These are phyloP conservation scores for Cercospora zeae-maydis DNA, from an alignment of 2,329 filamentous ascomycete species.

Conservation along the genomic window DNA sequence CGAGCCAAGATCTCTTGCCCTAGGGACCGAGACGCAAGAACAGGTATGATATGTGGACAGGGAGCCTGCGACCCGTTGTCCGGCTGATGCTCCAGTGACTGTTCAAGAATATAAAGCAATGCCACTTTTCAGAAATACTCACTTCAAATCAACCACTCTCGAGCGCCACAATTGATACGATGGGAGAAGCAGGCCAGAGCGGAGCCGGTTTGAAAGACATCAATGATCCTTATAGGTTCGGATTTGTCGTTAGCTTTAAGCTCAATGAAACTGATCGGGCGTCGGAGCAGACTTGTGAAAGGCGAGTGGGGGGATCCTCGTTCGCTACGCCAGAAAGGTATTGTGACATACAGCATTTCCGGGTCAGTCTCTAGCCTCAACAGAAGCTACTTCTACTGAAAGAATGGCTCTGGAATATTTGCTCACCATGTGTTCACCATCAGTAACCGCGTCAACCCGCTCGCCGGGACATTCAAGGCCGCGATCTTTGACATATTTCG, in stretches of 20 bases:
- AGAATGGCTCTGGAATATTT: not conserved
- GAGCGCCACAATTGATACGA: not conserved
- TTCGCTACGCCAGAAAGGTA: slow-evolving; percentile 55
- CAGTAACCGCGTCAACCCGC: slow-evolving; percentile 80
- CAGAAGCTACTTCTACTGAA: not conserved
- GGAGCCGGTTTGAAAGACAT: slow-evolving; percentile 4
- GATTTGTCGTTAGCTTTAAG: not conserved
- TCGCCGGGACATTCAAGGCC: slow-evolving; percentile 71
- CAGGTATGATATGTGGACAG: not conserved
- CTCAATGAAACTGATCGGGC: not conserved
- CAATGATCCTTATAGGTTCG: slow-evolving; percentile 2
- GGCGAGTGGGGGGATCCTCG: slow-evolving; percentile 15
- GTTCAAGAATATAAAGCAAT: not conserved
- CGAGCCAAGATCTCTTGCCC: not conserved
- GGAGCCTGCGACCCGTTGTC: not conserved
- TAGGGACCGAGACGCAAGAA: not conserved
- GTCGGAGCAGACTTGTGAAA: slow-evolving; percentile 10
- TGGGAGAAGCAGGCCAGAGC: not conserved
- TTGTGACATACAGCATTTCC: slow-evolving; percentile 69
- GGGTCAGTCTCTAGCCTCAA: slow-evolving; percentile 15
- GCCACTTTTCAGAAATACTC: too few relatives aligned
- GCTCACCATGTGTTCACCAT: not conserved
- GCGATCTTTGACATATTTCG: slow-evolving; percentile 95
- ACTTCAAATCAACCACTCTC: not conserved
- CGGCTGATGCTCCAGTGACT: not conserved